Percentiles rank a stretch among this genome's conserved stretches.
Evolutionary conservation across 345 rosid species (phyloP).

Genomic region (Cochlearia excelsa): DNA sequence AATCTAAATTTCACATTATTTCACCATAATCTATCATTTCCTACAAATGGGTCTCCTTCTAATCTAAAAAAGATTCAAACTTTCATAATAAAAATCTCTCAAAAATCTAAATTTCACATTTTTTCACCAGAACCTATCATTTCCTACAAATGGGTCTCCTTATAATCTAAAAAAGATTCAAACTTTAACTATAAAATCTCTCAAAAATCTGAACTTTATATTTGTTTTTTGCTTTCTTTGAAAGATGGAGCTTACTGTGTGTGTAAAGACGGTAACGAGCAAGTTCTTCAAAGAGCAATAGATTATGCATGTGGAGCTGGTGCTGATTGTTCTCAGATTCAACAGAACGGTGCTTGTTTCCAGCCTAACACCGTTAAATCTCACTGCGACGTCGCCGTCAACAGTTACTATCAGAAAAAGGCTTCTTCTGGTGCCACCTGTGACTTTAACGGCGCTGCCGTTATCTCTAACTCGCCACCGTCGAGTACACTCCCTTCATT

Average conservation of each 20-base stretch:
- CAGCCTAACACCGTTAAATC: constrained; percentile 69
- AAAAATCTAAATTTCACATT: too few relatives aligned
- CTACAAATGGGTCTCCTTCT: too few relatives aligned
- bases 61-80: too few relatives aligned
- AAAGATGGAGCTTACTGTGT: constrained; percentile 71
- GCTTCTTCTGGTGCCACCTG: constrained; percentile 37
- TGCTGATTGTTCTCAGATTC: constrained; percentile 59
- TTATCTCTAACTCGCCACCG: constrained; percentile 2
- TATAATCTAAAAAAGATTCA: too few relatives aligned
- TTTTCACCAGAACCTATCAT: too few relatives aligned
- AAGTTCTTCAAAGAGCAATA: constrained; percentile 56
- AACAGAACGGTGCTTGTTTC: constrained; percentile 68
- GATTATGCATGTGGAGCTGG: constrained; percentile 96
- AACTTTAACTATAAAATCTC: too few relatives aligned
- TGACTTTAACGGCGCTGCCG: constrained; percentile 38
- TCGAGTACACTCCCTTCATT: constrained; percentile 21
- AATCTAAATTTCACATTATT: too few relatives aligned
- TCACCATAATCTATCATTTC: too few relatives aligned
- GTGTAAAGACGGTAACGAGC: constrained; percentile 74
- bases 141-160: too few relatives aligned
- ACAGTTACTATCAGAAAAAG: constrained; percentile 40
- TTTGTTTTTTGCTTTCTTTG: not conserved
- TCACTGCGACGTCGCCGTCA: constrained; percentile 42
- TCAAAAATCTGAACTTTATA: not conserved
- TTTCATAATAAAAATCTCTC: too few relatives aligned